Conservation (phyloP, 2,329 filamentous ascomycete species). For the Plenodomus biglobosus region DNA sequence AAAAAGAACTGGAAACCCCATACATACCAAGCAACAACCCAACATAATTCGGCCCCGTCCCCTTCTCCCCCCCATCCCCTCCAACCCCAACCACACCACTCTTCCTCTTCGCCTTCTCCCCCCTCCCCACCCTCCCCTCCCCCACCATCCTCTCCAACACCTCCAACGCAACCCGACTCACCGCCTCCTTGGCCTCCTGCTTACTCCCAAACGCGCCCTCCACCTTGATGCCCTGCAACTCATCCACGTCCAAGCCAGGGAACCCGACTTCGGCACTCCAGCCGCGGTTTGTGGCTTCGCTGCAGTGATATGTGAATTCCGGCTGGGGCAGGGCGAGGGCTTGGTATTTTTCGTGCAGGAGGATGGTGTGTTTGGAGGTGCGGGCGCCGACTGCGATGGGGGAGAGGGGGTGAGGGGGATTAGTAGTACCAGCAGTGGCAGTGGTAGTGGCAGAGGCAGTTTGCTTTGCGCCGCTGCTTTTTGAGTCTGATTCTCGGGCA, state of each 20-base stretch:
- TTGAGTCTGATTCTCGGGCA: slow-evolving; percentile 8
- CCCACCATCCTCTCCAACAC: slow-evolving; percentile 26
- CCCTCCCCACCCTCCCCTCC: slow-evolving; percentile 28
- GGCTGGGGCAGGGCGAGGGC: slow-evolving; percentile 26
- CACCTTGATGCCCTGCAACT: slow-evolving; percentile 20
- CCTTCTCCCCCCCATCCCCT: background rate
- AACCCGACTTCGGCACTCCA: slow-evolving; percentile 31
- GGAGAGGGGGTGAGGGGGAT: slow-evolving; percentile 1
- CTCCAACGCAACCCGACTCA: slow-evolving; percentile 37
- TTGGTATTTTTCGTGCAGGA: slow-evolving; percentile 31
- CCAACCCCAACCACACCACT: slow-evolving; percentile 14
- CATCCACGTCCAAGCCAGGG: slow-evolving; percentile 13
- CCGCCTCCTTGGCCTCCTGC: slow-evolving; percentile 48
- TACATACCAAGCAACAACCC: slow-evolving; percentile 44
- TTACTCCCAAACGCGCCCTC: slow-evolving; percentile 41
- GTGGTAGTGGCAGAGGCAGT: background rate
- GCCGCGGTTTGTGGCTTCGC: slow-evolving; percentile 10
- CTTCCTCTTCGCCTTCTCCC: slow-evolving; percentile 17
- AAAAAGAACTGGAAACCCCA: too few species aligned
- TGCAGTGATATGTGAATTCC: slow-evolving; percentile 18
- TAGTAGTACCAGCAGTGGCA: too few species aligned
- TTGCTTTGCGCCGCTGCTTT: background rate
- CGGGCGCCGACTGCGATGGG: slow-evolving; percentile 27
- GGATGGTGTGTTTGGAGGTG: slow-evolving; percentile 21
- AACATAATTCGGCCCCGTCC: slow-evolving; percentile 33